Conservation (phyloP, 2,329 filamentous ascomycete genomes). For the Botrytis squamosa region DNA sequence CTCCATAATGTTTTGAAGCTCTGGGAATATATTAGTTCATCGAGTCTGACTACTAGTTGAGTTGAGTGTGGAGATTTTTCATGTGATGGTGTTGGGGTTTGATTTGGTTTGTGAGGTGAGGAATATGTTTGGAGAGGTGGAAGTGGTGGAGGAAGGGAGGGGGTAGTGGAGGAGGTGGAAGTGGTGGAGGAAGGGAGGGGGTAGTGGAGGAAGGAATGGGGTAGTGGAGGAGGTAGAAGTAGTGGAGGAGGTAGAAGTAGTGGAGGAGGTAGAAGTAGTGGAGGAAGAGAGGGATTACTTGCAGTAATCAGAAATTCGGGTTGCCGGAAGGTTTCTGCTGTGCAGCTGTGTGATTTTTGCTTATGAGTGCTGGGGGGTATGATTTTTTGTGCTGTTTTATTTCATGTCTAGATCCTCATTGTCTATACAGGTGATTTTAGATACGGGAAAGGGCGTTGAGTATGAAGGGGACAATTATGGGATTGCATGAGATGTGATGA, state of each 20-base stretch:
- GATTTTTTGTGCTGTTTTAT: not conserved
- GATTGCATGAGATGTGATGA: no score
- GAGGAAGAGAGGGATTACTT: not conserved
- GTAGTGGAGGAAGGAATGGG: no score
- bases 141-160: not conserved
- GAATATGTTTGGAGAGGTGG: not conserved
- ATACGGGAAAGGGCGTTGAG: no score
- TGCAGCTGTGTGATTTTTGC: not conserved
- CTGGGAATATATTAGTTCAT: not conserved
- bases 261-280: no score
- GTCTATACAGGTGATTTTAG: fast-evolving
- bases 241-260: no score
- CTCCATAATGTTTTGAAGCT: not conserved
- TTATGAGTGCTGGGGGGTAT: not conserved
- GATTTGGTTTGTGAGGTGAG: not conserved
- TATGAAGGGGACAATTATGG: no score
- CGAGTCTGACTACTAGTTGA: not conserved
- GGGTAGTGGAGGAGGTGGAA: no score
- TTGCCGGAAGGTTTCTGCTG: not conserved
- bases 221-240: no score
- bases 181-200: not conserved
- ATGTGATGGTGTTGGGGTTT: fast-evolving
- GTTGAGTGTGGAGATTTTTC: no score
- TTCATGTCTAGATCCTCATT: no score
- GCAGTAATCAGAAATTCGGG: fast-evolving